Base-by-base conservation (phyloP, 306 rosid species). In the Calophaca sinica region DNA sequence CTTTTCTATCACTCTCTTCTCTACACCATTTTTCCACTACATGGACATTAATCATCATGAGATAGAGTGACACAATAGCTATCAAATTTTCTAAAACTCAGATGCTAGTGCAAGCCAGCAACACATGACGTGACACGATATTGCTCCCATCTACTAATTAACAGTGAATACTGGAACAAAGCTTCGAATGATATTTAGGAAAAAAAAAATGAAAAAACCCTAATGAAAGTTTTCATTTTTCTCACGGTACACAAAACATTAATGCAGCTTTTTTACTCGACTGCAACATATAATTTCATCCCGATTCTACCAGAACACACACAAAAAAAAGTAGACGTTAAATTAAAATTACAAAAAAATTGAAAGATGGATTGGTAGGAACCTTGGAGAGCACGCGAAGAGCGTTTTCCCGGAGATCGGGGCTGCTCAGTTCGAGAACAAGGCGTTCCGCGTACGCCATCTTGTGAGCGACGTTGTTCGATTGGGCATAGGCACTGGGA, bases 361-460 rank as follows among this genome's bases (percentile, higher is more conserved):
- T 39, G 45, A 48, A 9, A 55, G 52, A 36, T 12, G 8, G 55
- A 6, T 7, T 5, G 14, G 50, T 39, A 7, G 31, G 5, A 2
- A 82, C 86, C 83, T 78, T 82, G 39, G 86, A 82, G 31, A 82
- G 86, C 57, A 78, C 77, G 2, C 35, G 73, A 15, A 82, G 86
- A 11, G 83, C 83, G 45, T 73, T 61, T 68, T 82, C 86, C 0
- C 86, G 83, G 32, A 73, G 83, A 52, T 82, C 80, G 26, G 83
- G 80, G 4, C 52, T 68, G 72, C 79, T 53, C 12, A 82, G 69
- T 44, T 78, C 70, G 33, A 78, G 68, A 53, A 78, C 49, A 1
- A 82, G 77, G 0, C 79, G 80, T 33, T 82, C 80, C 0, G 54
- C 89, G 9, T 90, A 82, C 3, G 90, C 96, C 89, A 86, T 81